These are phyloP conservation scores for Fusarium nanum DNA, from an alignment of 2,329 filamentous ascomycete genomes.

Conservation along the genomic window DNA sequence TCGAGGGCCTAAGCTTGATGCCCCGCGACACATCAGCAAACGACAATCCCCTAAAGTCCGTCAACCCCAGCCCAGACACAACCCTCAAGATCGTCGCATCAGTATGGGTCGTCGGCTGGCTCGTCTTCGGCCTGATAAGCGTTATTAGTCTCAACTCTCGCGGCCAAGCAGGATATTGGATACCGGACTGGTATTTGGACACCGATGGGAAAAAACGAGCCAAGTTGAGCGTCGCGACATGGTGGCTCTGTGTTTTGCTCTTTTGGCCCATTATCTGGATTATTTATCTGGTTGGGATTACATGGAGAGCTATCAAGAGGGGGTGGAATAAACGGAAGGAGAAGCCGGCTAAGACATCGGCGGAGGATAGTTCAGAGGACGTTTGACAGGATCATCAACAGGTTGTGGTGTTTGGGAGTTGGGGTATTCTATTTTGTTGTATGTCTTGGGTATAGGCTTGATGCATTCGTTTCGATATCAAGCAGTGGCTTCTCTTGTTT, in stretches of 20 bases:
- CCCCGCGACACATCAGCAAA: background rate
- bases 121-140: constrained; percentile 49
- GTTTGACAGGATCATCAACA: constrained; percentile 7
- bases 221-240: constrained; percentile 39
- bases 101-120: constrained; percentile 46
- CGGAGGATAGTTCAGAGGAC: background rate
- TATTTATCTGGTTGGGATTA: constrained; percentile 77
- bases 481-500: background rate
- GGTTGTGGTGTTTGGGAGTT: constrained; percentile 11
- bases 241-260: constrained; percentile 49
- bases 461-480: constrained; percentile 17
- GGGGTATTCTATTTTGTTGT: background rate
- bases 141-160: constrained; percentile 49
- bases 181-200: constrained; percentile 52
- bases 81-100: constrained; percentile 43
- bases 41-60: constrained; percentile 21
- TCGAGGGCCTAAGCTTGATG: constrained; percentile 1
- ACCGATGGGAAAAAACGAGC: constrained; percentile 36
- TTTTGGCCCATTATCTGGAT: constrained; percentile 69
- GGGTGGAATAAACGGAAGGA: constrained; percentile 58
- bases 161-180: constrained; percentile 48
- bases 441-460: constrained; percentile 14
- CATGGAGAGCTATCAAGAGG: constrained; percentile 50
- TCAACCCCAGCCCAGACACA: constrained; percentile 9
- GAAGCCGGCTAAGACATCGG: background rate